Evolutionary conservation across 306 rosid species (phyloP), one percentile per base, ranked within the genome.

Genomic region (Arachis stenosperma): DNA sequence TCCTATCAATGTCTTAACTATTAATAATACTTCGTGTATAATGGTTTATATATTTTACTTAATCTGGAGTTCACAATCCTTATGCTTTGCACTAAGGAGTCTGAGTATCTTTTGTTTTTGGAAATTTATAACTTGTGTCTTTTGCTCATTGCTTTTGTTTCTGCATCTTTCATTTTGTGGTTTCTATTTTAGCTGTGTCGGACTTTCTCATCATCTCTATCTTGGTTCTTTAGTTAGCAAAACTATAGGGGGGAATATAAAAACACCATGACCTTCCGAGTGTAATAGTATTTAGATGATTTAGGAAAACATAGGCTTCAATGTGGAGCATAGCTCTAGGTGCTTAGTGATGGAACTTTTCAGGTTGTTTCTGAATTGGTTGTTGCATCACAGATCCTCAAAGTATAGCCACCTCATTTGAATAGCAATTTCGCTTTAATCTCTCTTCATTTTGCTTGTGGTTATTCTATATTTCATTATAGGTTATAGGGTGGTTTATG

Each of bases 351-450:
- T 61, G 73, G 51, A 66, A 66, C 64, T 61, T 70, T 42, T 36
- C 6, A 37, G 8, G 64, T 40, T 40, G 65, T 61, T 66, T 67
- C 39, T 13, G 59, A 48, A 50, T 63, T 62, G 69, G 44, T 51
- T 46, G 29, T 41, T 68, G 69, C 73, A 37, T 73, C 41, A 54
- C 52, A 33, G 69, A 37, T 61, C 58, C 15, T 73, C 77, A 33
- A 60, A 44, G 44, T 65, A 14, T 73, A 53, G 75, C 48, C 69
- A 71, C 55, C 60, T 41, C 56, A 65, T 64, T 51, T 15, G 27
- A 59, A 51, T 33, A 43, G 17, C 27, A 64, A 64, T 40, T 60
- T 13, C 51, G 44, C 54, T 73, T 58, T 46, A 58, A 40, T 62
- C 56, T 33, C 43, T 60, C 33, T 54, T 60, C 51, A 48, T 29